These are phyloP conservation scores for Fusarium subglutinans DNA, from an alignment of 2,329 filamentous ascomycete species.

Conservation along the genomic window DNA sequence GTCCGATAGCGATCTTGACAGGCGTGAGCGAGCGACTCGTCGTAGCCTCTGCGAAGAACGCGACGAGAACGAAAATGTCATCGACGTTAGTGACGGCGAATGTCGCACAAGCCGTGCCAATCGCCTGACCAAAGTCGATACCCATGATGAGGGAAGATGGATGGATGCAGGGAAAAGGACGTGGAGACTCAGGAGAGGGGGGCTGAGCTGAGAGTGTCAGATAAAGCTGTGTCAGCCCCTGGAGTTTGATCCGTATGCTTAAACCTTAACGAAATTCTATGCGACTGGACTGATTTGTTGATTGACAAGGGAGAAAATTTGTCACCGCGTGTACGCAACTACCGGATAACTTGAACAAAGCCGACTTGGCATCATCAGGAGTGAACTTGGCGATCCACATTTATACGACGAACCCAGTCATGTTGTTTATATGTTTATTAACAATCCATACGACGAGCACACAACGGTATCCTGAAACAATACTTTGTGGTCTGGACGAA, in stretches of 20 bases:
- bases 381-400: slow-evolving; percentile 16
- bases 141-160: background rate
- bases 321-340: slow-evolving; percentile 1
- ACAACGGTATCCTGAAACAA: background rate
- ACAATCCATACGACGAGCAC: background rate
- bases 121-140: background rate
- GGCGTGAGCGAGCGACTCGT: background rate
- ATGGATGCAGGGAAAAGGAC: background rate
- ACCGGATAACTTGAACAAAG: slow-evolving; percentile 14
- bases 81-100: slow-evolving; percentile 2
- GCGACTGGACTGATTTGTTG: background rate
- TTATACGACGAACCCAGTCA: slow-evolving; percentile 22
- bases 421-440: background rate
- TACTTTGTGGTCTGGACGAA: background rate
- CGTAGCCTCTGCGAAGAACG: background rate
- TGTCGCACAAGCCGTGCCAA: background rate
- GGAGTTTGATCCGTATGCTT: background rate
- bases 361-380: slow-evolving; percentile 15
- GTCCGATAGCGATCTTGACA: background rate
- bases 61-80: background rate
- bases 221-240: background rate
- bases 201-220: background rate
- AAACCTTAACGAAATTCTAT: background rate
- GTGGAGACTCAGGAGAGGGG: background rate
- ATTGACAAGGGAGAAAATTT: background rate